Conservation (phyloP, 2,329 filamentous ascomycete genomes). For the Penicillium sp. region DNA sequence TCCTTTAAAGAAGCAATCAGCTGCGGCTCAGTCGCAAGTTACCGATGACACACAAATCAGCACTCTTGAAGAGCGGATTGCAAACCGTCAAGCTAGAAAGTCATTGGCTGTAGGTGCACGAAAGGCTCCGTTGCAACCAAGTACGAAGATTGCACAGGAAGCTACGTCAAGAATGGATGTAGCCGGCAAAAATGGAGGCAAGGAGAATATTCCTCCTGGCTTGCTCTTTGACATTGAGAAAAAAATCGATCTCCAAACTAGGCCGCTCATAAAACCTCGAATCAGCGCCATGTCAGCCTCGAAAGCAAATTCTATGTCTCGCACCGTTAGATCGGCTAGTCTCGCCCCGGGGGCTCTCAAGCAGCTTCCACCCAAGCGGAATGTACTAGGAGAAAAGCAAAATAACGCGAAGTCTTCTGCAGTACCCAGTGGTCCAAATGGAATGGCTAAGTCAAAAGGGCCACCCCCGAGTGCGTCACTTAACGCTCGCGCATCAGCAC, state of each 20-base stretch:
- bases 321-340: neutral
- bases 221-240: constrained; percentile 18
- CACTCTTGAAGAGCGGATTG: constrained; percentile 36
- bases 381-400: constrained; percentile 13
- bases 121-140: constrained; percentile 52
- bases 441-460: neutral
- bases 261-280: neutral
- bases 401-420: constrained; percentile 7
- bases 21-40: neutral
- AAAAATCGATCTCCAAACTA: constrained; percentile 4
- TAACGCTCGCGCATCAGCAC: constrained; percentile 12
- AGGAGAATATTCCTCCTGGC: constrained; percentile 63
- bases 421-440: neutral
- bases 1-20: constrained; percentile 33
- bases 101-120: constrained; percentile 20
- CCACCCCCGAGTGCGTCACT: neutral
- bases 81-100: constrained; percentile 32
- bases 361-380: neutral
- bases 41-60: constrained; percentile 28
- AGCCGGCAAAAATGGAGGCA: constrained; percentile 58
- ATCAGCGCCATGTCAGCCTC: constrained; percentile 5
- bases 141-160: constrained; percentile 42
- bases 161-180: constrained; percentile 46
- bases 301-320: neutral
- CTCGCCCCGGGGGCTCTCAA: neutral